A percentile compares a stretch with the other conserved stretches of the same genome.
Evolutionary conservation across 352 stramenopile genomes (phyloP).

Genomic region (Stramenopiles sp.): DNA sequence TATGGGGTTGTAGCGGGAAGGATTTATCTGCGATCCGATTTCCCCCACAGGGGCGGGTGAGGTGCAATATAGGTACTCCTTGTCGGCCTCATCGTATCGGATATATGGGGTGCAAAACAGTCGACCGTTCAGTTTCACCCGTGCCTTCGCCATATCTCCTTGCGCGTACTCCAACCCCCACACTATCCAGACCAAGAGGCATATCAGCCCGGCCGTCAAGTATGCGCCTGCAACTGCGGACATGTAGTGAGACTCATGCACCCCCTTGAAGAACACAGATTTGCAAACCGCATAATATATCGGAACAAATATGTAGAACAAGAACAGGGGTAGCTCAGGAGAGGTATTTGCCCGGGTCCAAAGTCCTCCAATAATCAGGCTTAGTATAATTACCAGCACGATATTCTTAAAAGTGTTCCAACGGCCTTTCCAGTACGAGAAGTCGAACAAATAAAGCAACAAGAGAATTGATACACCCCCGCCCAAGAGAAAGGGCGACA

Average conservation of each 20-base stretch:
- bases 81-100: not conserved
- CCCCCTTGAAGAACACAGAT: not conserved
- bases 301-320: slow-evolving; percentile 1
- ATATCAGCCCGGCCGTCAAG: not conserved
- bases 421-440: not conserved
- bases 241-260: not conserved
- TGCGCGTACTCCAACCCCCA: not conserved
- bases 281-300: not conserved
- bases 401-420: not conserved
- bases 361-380: not conserved
- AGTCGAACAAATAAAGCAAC: not conserved
- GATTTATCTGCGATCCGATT: too few species aligned
- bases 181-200: not conserved
- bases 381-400: not conserved
- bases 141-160: too few species aligned
- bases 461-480: not conserved
- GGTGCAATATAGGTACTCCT: not conserved
- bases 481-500: not conserved
- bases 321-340: not conserved
- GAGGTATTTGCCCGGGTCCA: not conserved
- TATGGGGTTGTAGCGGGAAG: not conserved
- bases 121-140: not conserved
- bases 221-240: not conserved
- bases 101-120: not conserved
- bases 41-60: not conserved